Evolutionary conservation across 257 asterid genomes (phyloP).

Genomic region (Solanum sparsipilum): DNA sequence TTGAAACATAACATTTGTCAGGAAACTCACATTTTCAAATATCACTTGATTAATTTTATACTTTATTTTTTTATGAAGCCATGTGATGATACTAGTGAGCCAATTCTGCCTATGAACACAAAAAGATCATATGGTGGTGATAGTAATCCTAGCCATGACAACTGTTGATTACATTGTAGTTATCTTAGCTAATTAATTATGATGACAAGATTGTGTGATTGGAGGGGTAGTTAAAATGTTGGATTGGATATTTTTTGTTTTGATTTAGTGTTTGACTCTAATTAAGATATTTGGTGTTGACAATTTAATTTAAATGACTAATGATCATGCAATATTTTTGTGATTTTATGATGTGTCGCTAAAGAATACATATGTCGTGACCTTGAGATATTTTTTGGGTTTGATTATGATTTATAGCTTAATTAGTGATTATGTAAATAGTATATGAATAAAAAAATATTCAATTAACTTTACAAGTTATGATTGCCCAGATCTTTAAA

Average conservation of each 20-base stretch:
- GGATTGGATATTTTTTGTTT: not conserved
- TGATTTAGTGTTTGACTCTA: not conserved
- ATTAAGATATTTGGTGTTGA: not conserved
- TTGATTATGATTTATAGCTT: not conserved
- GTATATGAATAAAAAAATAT: too few relatives aligned
- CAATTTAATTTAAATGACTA: not conserved
- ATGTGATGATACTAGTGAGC: not conserved
- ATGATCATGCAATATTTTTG: too few relatives aligned
- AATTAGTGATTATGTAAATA: not conserved
- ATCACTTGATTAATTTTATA: too few relatives aligned
- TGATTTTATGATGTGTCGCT: not conserved
- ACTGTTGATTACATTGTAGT: not conserved
- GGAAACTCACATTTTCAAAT: too few relatives aligned
- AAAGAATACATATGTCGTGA: too few relatives aligned
- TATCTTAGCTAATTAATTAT: not conserved
- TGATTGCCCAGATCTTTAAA: not conserved
- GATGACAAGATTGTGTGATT: not conserved
- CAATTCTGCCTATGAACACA: not conserved
- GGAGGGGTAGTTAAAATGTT: not conserved
- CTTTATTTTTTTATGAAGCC: not conserved
- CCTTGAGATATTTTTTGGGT: not conserved
- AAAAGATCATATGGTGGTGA: not conserved
- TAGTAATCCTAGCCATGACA: not conserved
- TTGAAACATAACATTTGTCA: not conserved
- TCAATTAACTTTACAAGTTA: too few relatives aligned